A percentile compares a stretch with the other conserved stretches of the same genome.
Conservation (phyloP, 305 asterid genomes). For the Fraxinus sp. region DNA sequence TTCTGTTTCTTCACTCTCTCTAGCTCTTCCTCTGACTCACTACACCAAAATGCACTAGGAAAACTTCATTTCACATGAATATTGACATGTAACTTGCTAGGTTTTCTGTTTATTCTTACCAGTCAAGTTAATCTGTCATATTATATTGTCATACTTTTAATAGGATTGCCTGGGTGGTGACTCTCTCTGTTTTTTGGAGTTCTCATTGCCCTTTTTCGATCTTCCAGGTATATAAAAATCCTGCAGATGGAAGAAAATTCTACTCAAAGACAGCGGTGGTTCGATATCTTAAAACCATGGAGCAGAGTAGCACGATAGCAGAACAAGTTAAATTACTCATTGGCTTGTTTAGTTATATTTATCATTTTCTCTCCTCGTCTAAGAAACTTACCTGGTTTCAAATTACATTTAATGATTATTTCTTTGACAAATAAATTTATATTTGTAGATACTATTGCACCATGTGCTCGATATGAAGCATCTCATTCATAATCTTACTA, state of each 20-base stretch:
- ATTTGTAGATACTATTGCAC: neutral
- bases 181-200: neutral
- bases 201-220: constrained; percentile 18
- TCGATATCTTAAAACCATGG: constrained; percentile 38
- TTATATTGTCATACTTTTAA: neutral
- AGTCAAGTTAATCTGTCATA: neutral
- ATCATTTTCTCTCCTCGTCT: constrained; percentile 7
- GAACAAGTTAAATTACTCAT: constrained; percentile 33
- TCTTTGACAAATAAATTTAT: neutral
- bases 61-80: neutral
- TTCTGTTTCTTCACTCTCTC: neutral
- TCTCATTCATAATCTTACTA: neutral
- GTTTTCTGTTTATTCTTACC: constrained; percentile 1
- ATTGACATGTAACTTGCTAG: neutral
- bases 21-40: constrained; percentile 8
- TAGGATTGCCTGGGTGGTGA: neutral
- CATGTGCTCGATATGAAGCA: constrained; percentile 7
- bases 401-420: constrained; percentile 7
- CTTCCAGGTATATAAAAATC: constrained; percentile 57
- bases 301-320: constrained; percentile 15
- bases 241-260: constrained; percentile 47
- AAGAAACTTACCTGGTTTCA: neutral
- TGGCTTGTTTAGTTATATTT: constrained; percentile 18
- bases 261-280: constrained; percentile 55
- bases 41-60: neutral